These are phyloP conservation scores for Chaetomium sp. DNA, from an alignment of 2,329 filamentous ascomycete genomes.

Conservation along the genomic window DNA sequence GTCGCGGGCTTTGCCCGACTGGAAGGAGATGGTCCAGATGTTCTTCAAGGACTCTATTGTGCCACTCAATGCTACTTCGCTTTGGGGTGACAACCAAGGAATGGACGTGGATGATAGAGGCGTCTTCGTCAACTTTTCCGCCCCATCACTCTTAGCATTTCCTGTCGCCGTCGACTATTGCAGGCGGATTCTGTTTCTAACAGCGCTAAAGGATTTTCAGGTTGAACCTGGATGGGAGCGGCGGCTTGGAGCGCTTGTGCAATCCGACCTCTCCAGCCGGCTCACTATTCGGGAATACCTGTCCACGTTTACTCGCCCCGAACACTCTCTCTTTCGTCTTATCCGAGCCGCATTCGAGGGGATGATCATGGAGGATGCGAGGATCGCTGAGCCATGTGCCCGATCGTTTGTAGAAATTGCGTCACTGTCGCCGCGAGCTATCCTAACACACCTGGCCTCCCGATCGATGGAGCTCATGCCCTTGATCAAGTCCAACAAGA, in stretches of 20 bases:
- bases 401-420: conserved; percentile 57
- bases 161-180: conserved; percentile 71
- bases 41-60: conserved; percentile 50
- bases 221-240: conserved; percentile 83
- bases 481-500: conserved; percentile 71
- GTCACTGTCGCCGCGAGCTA: conserved; percentile 40
- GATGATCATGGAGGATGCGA: conserved; percentile 49
- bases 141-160: conserved; percentile 58
- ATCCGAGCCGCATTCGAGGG: conserved; percentile 61
- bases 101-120: conserved; percentile 47
- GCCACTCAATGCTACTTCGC: conserved; percentile 30
- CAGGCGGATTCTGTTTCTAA: conserved; percentile 55
- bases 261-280: conserved; percentile 68
- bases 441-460: conserved; percentile 53
- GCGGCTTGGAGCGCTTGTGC: conserved; percentile 71
- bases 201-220: conserved; percentile 52
- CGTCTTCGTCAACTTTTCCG: conserved; percentile 51
- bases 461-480: conserved; percentile 57
- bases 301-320: conserved; percentile 36
- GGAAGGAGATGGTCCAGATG: conserved; percentile 52
- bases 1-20: conserved; percentile 50
- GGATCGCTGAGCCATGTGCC: conserved; percentile 51
- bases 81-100: conserved; percentile 33
- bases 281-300: conserved; percentile 60
- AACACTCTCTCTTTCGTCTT: conserved; percentile 47